These are phyloP conservation scores for Neurospora sp. DNA, from an alignment of 495 filamentous ascomycete genomes.

Conservation along the genomic window DNA sequence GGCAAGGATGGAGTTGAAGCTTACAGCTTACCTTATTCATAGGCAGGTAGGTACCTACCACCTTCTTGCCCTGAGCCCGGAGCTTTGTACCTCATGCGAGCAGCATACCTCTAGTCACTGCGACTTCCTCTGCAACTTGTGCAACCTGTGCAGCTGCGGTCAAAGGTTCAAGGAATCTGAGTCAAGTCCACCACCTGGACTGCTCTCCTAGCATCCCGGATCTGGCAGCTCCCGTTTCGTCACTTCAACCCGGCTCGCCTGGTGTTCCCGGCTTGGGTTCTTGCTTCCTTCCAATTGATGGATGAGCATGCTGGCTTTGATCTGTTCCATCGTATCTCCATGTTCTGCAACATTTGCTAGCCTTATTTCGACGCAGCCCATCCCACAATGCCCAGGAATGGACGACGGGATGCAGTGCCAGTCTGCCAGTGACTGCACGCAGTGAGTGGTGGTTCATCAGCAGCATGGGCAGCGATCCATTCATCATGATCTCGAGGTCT, in stretches of 20 bases:
- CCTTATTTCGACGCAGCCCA: neutral
- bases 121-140: neutral
- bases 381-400: neutral
- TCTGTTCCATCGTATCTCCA: neutral
- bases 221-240: conserved; percentile 19
- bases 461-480: neutral
- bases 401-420: neutral
- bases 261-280: neutral
- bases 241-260: conserved; percentile 10
- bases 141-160: neutral
- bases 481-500: neutral
- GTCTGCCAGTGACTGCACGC: neutral
- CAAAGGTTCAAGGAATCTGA: neutral
- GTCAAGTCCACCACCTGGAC: neutral
- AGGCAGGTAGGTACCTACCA: neutral
- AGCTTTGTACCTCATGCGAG: neutral
- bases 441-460: neutral
- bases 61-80: neutral
- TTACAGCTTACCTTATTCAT: neutral
- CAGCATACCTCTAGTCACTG: neutral
- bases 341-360: neutral
- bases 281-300: neutral
- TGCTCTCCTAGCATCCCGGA: conserved; percentile 6
- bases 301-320: neutral
- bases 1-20: neutral